Evolutionary conservation across 768 basidiomycete genomes (phyloP).

Genomic region (Rhodotorula diobovata): DNA sequence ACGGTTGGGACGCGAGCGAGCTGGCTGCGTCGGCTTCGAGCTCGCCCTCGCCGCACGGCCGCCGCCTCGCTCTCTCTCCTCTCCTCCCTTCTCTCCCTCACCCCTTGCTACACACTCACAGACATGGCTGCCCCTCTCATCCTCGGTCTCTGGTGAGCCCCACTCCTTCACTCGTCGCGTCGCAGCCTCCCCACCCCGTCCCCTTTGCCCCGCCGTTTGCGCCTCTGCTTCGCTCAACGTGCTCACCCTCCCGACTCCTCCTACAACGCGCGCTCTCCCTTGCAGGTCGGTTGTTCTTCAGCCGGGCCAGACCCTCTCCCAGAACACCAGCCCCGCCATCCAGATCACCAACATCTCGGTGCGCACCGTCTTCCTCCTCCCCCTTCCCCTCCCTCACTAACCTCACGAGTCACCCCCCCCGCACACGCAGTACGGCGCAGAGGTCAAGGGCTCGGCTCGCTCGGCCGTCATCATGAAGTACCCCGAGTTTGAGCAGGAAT

Average conservation of each 20-base stretch:
- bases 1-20: too few species aligned
- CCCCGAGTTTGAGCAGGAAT: conserved; percentile 65
- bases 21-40: not conserved
- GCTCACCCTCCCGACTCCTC: too few species aligned
- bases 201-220: too few species aligned
- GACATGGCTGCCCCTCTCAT: conserved; percentile 24
- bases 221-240: conserved; percentile 6
- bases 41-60: too few species aligned
- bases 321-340: conserved; percentile 33
- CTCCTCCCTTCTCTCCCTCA: not conserved
- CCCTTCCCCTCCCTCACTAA: not conserved
- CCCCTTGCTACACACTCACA: not conserved
- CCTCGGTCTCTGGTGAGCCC: conserved; percentile 39
- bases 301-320: conserved; percentile 36
- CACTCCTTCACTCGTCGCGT: not conserved
- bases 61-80: not conserved
- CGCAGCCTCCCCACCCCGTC: not conserved
- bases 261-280: too few species aligned
- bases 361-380: not conserved
- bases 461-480: conserved; percentile 39
- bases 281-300: conserved; percentile 37
- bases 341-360: conserved; percentile 42
- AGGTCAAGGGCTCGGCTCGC: conserved; percentile 39
- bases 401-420: not conserved
- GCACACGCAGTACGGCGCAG: conserved; percentile 29